Base-by-base conservation (phyloP, 768 basidiomycete species). In the Suillus alpinus region DNA sequence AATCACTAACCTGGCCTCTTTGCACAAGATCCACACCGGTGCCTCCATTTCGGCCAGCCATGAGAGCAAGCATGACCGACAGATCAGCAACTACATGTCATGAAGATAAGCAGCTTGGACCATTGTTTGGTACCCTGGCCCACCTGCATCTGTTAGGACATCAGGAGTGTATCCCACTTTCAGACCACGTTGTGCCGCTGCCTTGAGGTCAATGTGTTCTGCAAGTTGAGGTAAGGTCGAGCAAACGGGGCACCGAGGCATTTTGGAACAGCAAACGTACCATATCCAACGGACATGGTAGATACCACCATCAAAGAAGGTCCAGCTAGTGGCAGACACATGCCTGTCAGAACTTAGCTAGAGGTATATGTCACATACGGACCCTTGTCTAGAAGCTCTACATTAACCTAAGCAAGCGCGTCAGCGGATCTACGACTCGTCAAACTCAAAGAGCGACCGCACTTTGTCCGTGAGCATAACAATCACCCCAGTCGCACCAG, bases 91-190 rank as follows among this genome's bases (percentile, higher is more conserved):
- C 95, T 94, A 57, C 26, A 29, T 4, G 63, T 46, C n/a, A 40
- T 3, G 34, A n/a, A 40, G 32, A 50, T 56, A 2, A 57, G 41
- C 34, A 31, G 36, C 32, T 29, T 56, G 34, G 51, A 47, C 20
- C 6, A 13, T 6, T 20, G 18, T 18, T n/a, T 16, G 20, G 32
- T 16, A 56, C 1, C 13, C 5, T 18, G 29, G 64, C 75, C 57
- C 67, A 86, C 94, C 94, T 65, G 96, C 94, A 68, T 94, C 93
- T 5, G 91, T 95, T 16, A 99, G 81, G 6, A 98, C 90, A 59
- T 95, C 94, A 0, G 96, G 97, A 0, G 95, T 98, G 73, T 94
- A 93, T 7, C 97, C 97, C 6, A 98, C 72, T 50, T 81, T 82
- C 60, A 98, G 81, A 1, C 81, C 79, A 16, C 86, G 82, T 65